Evolutionary conservation across 2,329 filamentous ascomycete species (phyloP).

Genomic region (Fusarium abutilonis): DNA sequence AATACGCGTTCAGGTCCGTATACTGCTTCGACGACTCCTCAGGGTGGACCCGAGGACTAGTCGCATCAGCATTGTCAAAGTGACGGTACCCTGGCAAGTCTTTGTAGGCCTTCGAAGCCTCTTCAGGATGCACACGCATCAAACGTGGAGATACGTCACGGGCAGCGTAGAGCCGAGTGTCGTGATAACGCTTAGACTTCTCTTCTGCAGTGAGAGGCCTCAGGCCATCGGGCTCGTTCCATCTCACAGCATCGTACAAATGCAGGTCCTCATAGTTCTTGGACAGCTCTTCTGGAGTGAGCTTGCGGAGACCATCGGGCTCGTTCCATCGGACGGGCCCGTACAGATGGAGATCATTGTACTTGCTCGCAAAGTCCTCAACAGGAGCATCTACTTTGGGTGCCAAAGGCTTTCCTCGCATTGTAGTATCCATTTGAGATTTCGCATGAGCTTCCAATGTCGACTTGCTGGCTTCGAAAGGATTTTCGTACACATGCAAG

Average conservation of each 20-base stretch:
- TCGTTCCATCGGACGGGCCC: slow-evolving; percentile 52
- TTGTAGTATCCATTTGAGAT: slow-evolving; percentile 44
- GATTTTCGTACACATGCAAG: slow-evolving; percentile 49
- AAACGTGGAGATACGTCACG: slow-evolving; percentile 33
- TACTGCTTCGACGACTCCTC: slow-evolving; percentile 53
- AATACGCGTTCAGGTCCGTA: slow-evolving; percentile 50
- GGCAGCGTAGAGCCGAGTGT: slow-evolving; percentile 50
- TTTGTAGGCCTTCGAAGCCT: slow-evolving; percentile 47
- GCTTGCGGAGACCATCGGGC: slow-evolving; percentile 52
- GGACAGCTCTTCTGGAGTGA: slow-evolving; percentile 49
- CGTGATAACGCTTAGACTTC: slow-evolving; percentile 53
- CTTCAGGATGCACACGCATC: slow-evolving; percentile 41
- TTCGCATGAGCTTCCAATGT: slow-evolving; percentile 44
- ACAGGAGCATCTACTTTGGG: slow-evolving; percentile 48
- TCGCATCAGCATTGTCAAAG: slow-evolving; percentile 44
- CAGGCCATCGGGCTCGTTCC: slow-evolving; percentile 53
- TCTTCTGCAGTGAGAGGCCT: slow-evolving; percentile 49
- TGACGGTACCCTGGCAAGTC: slow-evolving; percentile 43
- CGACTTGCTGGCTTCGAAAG: slow-evolving; percentile 50
- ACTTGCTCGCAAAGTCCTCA: slow-evolving; percentile 47
- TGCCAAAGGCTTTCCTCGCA: slow-evolving; percentile 52
- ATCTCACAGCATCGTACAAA: slow-evolving; percentile 49
- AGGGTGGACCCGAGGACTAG: slow-evolving; percentile 41
- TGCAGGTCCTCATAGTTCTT: slow-evolving; percentile 54
- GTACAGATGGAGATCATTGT: slow-evolving; percentile 57